Percentiles rank a stretch among this genome's conserved stretches.
phyloP scores from a whole-genome alignment of 2,329 filamentous ascomycete species.

The Westerdykella sp. region DNA sequence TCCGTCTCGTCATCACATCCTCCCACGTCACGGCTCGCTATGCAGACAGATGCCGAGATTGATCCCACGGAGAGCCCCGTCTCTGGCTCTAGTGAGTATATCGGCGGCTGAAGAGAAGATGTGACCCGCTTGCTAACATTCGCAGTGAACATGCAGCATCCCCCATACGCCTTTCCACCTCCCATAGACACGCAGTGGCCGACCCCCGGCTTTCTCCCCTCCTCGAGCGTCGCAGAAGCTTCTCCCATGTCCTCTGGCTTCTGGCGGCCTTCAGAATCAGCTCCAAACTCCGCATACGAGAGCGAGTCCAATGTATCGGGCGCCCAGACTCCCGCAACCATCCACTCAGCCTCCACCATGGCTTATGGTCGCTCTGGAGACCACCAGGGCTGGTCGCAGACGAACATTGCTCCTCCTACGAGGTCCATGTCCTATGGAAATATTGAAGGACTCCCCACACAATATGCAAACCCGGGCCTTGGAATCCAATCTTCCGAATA shows the following conservation, averaged over 20 bases:
- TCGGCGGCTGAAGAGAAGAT: background rate
- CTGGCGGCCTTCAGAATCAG: slow-evolving; percentile 33
- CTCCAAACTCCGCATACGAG: slow-evolving; percentile 30
- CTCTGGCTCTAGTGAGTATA: slow-evolving; percentile 24
- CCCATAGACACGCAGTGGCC: slow-evolving; percentile 35
- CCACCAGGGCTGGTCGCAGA: slow-evolving; percentile 21
- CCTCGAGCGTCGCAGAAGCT: slow-evolving; percentile 31
- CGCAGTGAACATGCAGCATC: slow-evolving; percentile 28
- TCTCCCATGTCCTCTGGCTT: slow-evolving; percentile 27
- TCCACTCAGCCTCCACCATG: slow-evolving; percentile 33
- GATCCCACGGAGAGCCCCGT: slow-evolving; percentile 20
- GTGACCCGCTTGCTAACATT: slow-evolving; percentile 10
- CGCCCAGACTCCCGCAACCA: slow-evolving; percentile 29
- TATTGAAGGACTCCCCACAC: slow-evolving; percentile 32
- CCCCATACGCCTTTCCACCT: slow-evolving; percentile 29
- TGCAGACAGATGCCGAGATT: slow-evolving; percentile 21
- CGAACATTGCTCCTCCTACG: slow-evolving; percentile 26
- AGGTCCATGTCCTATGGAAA: slow-evolving; percentile 38
- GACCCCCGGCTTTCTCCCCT: slow-evolving; percentile 26
- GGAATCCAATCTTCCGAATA: slow-evolving; percentile 29
- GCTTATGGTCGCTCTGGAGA: slow-evolving; percentile 29
- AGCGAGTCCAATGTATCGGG: slow-evolving; percentile 33
- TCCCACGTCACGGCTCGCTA: background rate
- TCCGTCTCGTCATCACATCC: slow-evolving; percentile 10
- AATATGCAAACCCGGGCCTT: slow-evolving; percentile 26